phyloP scores from a whole-genome alignment of 306 rosid species.

The Astragalus membranaceus region DNA sequence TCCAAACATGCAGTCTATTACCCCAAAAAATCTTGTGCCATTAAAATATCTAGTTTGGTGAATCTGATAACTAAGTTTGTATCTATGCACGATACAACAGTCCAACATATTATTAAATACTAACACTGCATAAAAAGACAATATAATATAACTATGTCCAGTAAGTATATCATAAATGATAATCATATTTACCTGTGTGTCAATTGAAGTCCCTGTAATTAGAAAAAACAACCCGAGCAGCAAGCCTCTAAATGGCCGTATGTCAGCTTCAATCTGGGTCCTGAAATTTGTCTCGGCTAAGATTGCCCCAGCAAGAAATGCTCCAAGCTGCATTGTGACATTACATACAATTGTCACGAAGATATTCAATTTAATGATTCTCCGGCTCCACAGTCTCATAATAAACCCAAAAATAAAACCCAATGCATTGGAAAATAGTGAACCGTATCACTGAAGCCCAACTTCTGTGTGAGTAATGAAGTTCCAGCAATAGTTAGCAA shows the following conservation, averaged over 20 bases:
- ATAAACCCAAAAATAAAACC: slow-evolving; percentile 15
- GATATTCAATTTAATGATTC: slow-evolving; percentile 3
- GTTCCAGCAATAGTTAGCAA: slow-evolving; percentile 93
- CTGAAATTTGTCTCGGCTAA: slow-evolving; percentile 98
- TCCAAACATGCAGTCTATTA: neutral
- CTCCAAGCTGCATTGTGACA: slow-evolving; percentile 79
- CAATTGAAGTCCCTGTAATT: slow-evolving; percentile 89
- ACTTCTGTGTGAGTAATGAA: slow-evolving; percentile 79
- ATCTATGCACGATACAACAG: neutral
- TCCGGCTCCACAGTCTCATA: neutral
- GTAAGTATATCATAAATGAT: neutral
- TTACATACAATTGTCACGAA: slow-evolving; percentile 15
- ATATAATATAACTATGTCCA: neutral
- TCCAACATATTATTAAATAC: neutral
- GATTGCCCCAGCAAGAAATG: slow-evolving; percentile 96
- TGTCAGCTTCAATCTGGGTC: slow-evolving; percentile 99
- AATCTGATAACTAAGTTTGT: slow-evolving; percentile 1
- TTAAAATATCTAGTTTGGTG: slow-evolving; percentile 10
- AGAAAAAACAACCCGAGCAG: slow-evolving; percentile 92
- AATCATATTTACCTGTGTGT: slow-evolving; percentile 61
- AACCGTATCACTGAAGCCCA: slow-evolving; percentile 99
- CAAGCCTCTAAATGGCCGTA: slow-evolving; percentile 96
- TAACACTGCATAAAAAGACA: neutral
- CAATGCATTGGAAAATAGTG: slow-evolving; percentile 10
- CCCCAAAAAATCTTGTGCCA: neutral